phyloP scores from a whole-genome alignment of 495 filamentous ascomycete species.

The Lophiostoma macrostomum region DNA sequence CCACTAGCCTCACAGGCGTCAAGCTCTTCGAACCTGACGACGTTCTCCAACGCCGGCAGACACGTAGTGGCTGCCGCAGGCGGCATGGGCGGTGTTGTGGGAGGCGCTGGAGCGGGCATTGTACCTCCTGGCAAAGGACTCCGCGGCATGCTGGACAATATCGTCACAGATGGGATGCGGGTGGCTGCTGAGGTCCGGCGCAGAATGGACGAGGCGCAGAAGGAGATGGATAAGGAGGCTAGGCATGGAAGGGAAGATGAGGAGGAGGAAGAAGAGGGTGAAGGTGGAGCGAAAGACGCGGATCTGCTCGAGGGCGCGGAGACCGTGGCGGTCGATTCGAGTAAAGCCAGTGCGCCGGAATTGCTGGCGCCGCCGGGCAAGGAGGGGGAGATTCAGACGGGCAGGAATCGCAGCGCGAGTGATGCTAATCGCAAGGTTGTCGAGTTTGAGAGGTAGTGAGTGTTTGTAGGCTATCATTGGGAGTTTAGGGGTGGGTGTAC shows the following conservation, averaged over 20 bases:
- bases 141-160: constrained; percentile 90
- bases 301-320: constrained; percentile 80
- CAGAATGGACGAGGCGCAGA: constrained; percentile 89
- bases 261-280: constrained; percentile 64
- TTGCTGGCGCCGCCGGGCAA: constrained; percentile 7
- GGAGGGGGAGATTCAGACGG: constrained; percentile 12
- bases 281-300: constrained; percentile 68
- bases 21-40: constrained; percentile 65
- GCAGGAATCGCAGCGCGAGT: constrained; percentile 29
- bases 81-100: constrained; percentile 22
- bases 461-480: too few relatives aligned
- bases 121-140: constrained; percentile 72
- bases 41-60: constrained; percentile 68
- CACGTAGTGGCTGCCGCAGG: constrained; percentile 28
- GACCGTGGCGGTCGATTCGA: constrained; percentile 53
- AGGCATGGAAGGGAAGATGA: constrained; percentile 52
- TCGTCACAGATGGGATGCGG: constrained; percentile 93
- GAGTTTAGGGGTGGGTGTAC: too few relatives aligned
- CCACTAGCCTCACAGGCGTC: constrained; percentile 38
- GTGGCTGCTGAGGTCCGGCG: constrained; percentile 88
- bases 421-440: constrained; percentile 36
- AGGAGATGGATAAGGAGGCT: constrained; percentile 76
- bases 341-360: constrained; percentile 12
- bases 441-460: constrained; percentile 42
- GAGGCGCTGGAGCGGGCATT: constrained; percentile 46